Conservation (phyloP, 2,329 filamentous ascomycete genomes). For the Ophiostoma pallidulum region DNA sequence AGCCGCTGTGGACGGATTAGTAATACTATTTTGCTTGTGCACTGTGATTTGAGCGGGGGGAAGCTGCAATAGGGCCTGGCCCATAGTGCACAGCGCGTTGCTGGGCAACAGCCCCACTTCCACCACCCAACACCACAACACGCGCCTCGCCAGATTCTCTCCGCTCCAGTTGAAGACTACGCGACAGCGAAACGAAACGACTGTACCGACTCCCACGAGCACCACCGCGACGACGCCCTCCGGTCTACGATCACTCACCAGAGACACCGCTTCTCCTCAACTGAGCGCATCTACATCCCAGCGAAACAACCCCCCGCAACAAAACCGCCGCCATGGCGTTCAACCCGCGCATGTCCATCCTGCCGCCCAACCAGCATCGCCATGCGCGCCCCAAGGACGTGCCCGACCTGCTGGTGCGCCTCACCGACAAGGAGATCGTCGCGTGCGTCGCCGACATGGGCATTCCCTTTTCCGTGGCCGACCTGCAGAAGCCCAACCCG, state of each 20-base stretch:
- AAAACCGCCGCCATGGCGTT: constrained; percentile 40
- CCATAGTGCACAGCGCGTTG: constrained; percentile 11
- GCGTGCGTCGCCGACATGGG: constrained; percentile 97
- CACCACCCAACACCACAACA: constrained; percentile 7
- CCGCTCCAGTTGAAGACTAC: not conserved
- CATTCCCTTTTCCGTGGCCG: constrained; percentile 74
- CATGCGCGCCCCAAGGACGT: constrained; percentile 47
- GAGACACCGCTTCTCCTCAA: not conserved
- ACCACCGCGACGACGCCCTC: no score
- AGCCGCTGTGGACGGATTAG: no score
- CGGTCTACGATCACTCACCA: no score
- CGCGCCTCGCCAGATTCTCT: not conserved
- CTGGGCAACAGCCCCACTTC: constrained; percentile 15
- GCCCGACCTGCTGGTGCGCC: constrained; percentile 50
- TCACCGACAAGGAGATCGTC: constrained; percentile 71
- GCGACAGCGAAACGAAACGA: no score
- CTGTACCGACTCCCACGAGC: no score
- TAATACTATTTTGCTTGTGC: no score
- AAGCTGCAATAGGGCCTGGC: no score
- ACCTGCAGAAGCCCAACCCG: constrained; percentile 88
- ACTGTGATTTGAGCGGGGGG: no score
- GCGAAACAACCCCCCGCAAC: no score
- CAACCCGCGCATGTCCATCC: constrained; percentile 52
- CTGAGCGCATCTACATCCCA: no score
- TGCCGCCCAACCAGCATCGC: constrained; percentile 43